A percentile compares a stretch with the other conserved stretches of the same genome.
Conservation (phyloP, 1,139 yeast genomes). For the Tardiomyces blankii region DNA sequence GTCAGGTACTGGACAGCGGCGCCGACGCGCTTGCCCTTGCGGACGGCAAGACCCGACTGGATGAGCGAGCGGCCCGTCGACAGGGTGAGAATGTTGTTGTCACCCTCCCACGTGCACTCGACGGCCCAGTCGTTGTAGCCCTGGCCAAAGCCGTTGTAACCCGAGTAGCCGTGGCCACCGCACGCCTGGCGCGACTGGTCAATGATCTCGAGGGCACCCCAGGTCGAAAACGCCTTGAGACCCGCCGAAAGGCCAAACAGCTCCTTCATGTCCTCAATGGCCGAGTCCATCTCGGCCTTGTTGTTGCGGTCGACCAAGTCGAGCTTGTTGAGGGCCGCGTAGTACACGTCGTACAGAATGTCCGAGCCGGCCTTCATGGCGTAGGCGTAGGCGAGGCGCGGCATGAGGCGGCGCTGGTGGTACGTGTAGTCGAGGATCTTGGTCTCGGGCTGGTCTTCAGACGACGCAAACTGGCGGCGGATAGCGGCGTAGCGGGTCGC, state of each 20-base stretch:
- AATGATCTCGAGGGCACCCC: constrained; percentile 65
- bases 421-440: constrained; percentile 65
- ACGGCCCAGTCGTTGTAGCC: constrained; percentile 84
- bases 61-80: constrained; percentile 47
- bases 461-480: constrained; percentile 70
- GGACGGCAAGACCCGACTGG: constrained; percentile 17
- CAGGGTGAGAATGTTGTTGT: constrained; percentile 73
- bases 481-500: constrained; percentile 85
- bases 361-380: constrained; percentile 64
- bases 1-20: constrained; percentile 13
- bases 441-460: constrained; percentile 27
- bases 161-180: constrained; percentile 88
- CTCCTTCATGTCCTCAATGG: constrained; percentile 55
- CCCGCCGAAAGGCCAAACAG: constrained; percentile 76
- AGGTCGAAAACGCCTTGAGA: constrained; percentile 73
- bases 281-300: constrained; percentile 27
- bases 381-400: constrained; percentile 70
- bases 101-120: constrained; percentile 95
- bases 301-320: constrained; percentile 24
- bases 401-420: constrained; percentile 79
- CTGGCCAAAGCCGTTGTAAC: constrained; percentile 77
- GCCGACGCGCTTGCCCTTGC: constrained; percentile 17
- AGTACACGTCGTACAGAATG: constrained; percentile 47
- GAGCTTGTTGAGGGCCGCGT: constrained; percentile 40
- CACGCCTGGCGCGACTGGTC: constrained; percentile 83